phyloP scores from a whole-genome alignment of 2,329 filamentous ascomycete genomes.

The Bipolaris bicolor region DNA sequence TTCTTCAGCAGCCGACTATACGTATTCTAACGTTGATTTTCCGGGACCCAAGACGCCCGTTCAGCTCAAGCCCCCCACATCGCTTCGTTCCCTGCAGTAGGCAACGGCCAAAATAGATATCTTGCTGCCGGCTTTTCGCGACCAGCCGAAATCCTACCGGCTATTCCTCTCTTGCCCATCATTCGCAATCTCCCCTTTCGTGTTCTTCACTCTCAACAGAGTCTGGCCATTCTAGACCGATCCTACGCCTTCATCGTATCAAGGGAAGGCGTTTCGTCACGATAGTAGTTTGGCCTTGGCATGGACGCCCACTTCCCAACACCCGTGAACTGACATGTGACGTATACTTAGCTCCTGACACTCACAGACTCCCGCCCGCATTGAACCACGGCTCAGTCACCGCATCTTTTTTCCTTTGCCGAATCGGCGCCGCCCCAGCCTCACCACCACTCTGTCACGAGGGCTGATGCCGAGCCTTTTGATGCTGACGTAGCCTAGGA shows the following conservation, averaged over 20 bases:
- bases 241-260: not conserved
- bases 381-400: slow-evolving; percentile 19
- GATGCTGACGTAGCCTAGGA: not conserved
- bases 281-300: not conserved
- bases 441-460: not conserved
- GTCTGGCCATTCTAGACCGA: slow-evolving; percentile 5
- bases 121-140: not conserved
- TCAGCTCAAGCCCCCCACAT: slow-evolving; percentile 2
- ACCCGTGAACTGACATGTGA: slow-evolving; percentile 10
- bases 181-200: not conserved
- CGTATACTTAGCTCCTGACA: slow-evolving; percentile 2
- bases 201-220: not conserved
- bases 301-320: too few species aligned
- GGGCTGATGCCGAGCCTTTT: not conserved
- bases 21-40: slow-evolving; percentile 2
- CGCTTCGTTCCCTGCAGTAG: slow-evolving; percentile 11
- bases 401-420: slow-evolving; percentile 14
- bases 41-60: slow-evolving; percentile 2
- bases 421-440: slow-evolving; percentile 6
- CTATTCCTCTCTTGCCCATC: not conserved
- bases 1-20: not conserved
- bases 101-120: slow-evolving; percentile 8
- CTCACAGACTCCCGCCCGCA: not conserved
- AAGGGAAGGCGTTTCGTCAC: not conserved
- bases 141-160: not conserved